phyloP scores from a whole-genome alignment of 2,329 filamentous ascomycete species.

The Didymellaceae sp. region DNA sequence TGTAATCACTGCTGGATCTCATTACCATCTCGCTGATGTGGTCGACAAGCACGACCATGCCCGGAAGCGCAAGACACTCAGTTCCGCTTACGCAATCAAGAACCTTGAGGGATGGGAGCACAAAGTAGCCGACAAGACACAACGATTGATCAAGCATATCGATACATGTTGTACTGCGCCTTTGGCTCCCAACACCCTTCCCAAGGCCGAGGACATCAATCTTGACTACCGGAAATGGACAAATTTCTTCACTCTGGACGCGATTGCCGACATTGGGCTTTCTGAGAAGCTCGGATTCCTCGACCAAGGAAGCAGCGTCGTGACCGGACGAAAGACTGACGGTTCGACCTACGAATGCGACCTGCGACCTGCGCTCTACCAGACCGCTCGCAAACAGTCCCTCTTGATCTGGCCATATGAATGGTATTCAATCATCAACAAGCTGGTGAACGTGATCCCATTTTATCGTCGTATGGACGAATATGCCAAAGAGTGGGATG shows the following conservation, averaged over 20 bases:
- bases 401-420: conserved; percentile 59
- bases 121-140: conserved; percentile 61
- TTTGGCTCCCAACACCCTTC: conserved; percentile 27
- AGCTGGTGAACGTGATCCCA: conserved; percentile 57
- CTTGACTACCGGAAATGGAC: conserved; percentile 60
- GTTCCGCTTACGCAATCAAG: conserved; percentile 60
- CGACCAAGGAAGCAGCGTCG: conserved; percentile 56
- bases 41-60: conserved; percentile 60
- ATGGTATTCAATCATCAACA: conserved; percentile 58
- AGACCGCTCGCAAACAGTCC: conserved; percentile 59
- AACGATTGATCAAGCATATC: conserved; percentile 53
- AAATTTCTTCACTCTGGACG: conserved; percentile 64
- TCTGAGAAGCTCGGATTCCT: conserved; percentile 60
- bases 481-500: conserved; percentile 54
- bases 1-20: conserved; percentile 53
- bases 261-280: conserved; percentile 63
- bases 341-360: conserved; percentile 56
- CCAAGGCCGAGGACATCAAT: conserved; percentile 50
- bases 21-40: conserved; percentile 61
- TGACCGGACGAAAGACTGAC: conserved; percentile 53
- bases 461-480: conserved; percentile 52
- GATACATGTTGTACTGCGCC: conserved; percentile 53
- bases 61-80: conserved; percentile 59
- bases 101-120: conserved; percentile 63
- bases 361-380: conserved; percentile 60